A percentile compares a stretch with the other conserved stretches of the same genome.
These are phyloP conservation scores for Thermoascus crustaceus DNA, from an alignment of 2,329 filamentous ascomycete genomes.

Conservation along the genomic window DNA sequence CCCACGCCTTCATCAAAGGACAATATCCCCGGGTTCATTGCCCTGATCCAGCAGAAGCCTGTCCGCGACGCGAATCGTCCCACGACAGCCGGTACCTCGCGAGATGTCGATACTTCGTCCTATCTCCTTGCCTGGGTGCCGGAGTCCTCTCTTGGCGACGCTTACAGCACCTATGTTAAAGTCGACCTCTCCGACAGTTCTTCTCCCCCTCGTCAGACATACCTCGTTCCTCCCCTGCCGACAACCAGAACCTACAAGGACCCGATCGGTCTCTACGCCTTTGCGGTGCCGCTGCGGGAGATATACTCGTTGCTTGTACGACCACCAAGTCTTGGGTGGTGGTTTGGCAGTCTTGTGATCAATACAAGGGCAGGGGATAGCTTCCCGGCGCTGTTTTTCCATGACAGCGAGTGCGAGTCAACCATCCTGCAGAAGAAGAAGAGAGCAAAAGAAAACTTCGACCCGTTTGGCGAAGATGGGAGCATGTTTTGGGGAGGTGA, in stretches of 20 bases:
- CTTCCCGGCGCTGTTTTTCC: constrained; percentile 94
- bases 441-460: constrained; percentile 72
- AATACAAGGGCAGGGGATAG: constrained; percentile 86
- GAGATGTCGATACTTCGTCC: constrained; percentile 51
- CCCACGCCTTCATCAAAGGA: constrained; percentile 88
- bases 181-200: constrained; percentile 80
- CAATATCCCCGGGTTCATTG: constrained; percentile 90
- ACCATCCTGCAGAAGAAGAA: constrained; percentile 92
- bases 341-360: constrained; percentile 92
- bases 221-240: constrained; percentile 84
- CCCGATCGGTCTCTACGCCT: constrained; percentile 72
- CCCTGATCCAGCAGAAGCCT: constrained; percentile 81
- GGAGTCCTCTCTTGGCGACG: constrained; percentile 77
- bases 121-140: constrained; percentile 90
- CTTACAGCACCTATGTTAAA: constrained; percentile 84
- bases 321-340: constrained; percentile 92
- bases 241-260: constrained; percentile 69
- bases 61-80: constrained; percentile 21
- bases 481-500: constrained; percentile 93
- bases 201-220: constrained; percentile 74
- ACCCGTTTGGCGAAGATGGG: constrained; percentile 77
- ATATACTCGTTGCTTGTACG: constrained; percentile 86
- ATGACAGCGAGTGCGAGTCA: constrained; percentile 92
- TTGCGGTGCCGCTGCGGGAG: constrained; percentile 80
- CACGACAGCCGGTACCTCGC: constrained; percentile 37